phyloP scores from a whole-genome alignment of 108 stramenopile genomes.

The Fragilaria crotonensis region DNA sequence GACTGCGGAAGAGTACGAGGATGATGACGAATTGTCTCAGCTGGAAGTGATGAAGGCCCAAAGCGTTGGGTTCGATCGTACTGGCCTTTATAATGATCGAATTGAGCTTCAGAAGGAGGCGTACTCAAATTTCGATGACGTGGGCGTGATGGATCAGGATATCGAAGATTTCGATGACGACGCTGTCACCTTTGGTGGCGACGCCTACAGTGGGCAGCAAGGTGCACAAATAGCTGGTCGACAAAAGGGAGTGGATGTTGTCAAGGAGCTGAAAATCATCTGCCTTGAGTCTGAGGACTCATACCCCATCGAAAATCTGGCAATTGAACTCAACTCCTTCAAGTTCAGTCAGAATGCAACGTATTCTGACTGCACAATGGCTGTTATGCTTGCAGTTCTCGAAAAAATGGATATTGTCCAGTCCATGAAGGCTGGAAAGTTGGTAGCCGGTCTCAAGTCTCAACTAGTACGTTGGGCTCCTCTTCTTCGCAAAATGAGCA shows the following conservation, averaged over 20 bases:
- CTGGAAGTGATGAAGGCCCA: conserved; percentile 42
- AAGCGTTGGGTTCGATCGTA: conserved; percentile 68
- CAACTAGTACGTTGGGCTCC: conserved; percentile 64
- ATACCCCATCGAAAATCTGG: conserved; percentile 72
- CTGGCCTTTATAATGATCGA: conserved; percentile 37
- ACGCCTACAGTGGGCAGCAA: conserved; percentile 22
- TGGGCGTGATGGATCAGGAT: conserved; percentile 27
- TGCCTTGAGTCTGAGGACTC: conserved; percentile 78
- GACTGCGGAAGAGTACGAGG: conserved; percentile 31
- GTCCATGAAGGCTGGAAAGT: conserved; percentile 41
- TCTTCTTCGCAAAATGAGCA: conserved; percentile 68
- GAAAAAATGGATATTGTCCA: conserved; percentile 54
- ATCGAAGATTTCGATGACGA: conserved; percentile 34
- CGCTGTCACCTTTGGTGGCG: conserved; percentile 25
- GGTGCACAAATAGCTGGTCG: conserved; percentile 56
- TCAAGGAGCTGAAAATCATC: conserved; percentile 74
- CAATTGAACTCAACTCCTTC: conserved; percentile 88
- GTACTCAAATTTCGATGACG: conserved; percentile 46
- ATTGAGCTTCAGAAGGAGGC: conserved; percentile 48
- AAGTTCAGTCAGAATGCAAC: conserved; percentile 89
- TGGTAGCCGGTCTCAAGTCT: conserved; percentile 53
- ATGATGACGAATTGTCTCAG: conserved; percentile 23
- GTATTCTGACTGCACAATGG: conserved; percentile 71
- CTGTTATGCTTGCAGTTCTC: conserved; percentile 61
- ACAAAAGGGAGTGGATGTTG: conserved; percentile 83